A percentile compares a stretch with the other conserved stretches of the same genome.
These are phyloP conservation scores for Coccomyxa sp. DNA, from an alignment of 139 green algal genomes.

Conservation along the genomic window DNA sequence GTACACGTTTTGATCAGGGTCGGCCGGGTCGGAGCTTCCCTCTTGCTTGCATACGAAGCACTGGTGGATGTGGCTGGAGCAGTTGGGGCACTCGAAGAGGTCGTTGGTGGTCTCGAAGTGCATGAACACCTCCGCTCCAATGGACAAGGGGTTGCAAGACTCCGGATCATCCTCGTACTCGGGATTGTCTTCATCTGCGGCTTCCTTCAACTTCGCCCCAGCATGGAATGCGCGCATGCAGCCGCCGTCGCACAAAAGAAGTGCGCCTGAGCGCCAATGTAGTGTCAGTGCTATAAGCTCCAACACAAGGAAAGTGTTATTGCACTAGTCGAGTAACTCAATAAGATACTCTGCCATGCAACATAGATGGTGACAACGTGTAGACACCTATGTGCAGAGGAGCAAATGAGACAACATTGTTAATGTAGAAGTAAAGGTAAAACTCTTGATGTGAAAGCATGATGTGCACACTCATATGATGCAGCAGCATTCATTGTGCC, in stretches of 20 bases:
- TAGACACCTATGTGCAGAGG: too few species aligned
- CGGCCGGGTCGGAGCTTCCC: background rate
- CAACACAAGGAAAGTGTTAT: too few species aligned
- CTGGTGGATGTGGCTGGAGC: slow-evolving; percentile 26
- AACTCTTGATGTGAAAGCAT: too few species aligned
- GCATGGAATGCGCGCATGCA: slow-evolving; percentile 43
- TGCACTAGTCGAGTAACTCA: too few species aligned
- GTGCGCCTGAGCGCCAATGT: background rate
- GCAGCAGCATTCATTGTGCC: too few species aligned
- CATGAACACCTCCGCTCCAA: slow-evolving; percentile 17
- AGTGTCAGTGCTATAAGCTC: background rate
- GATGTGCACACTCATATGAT: too few species aligned
- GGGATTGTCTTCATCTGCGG: background rate
- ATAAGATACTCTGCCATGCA: too few species aligned
- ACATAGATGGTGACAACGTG: too few species aligned
- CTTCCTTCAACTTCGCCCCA: background rate
- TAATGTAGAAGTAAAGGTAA: too few species aligned
- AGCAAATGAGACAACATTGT: too few species aligned
- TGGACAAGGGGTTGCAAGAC: slow-evolving; percentile 29
- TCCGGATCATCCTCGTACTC: slow-evolving; percentile 2
- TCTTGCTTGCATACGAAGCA: slow-evolving; percentile 42
- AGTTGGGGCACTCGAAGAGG: slow-evolving; percentile 42
- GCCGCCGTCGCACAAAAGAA: slow-evolving; percentile 37
- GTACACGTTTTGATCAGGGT: slow-evolving; percentile 10
- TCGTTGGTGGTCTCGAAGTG: slow-evolving; percentile 1